phyloP scores from a whole-genome alignment of 371 early-diverging fungal species.

The Phascolomyces articulosus region DNA sequence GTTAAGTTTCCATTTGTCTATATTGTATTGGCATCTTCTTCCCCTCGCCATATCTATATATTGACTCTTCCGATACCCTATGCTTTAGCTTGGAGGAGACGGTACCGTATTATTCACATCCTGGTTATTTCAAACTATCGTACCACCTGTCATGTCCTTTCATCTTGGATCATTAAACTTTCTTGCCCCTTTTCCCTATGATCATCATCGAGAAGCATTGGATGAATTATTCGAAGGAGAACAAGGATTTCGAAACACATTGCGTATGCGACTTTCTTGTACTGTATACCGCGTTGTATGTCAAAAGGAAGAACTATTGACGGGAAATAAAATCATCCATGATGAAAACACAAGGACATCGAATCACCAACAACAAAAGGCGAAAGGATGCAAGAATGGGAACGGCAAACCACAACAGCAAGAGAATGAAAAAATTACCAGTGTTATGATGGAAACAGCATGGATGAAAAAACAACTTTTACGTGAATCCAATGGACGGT shows the following conservation, averaged over 20 bases:
- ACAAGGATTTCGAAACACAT: slow-evolving; percentile 61
- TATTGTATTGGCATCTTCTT: too few species aligned
- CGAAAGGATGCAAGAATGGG: too few species aligned
- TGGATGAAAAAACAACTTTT: slow-evolving; percentile 34
- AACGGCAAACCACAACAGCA: too few species aligned
- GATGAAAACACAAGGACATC: too few species aligned
- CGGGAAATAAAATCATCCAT: too few species aligned
- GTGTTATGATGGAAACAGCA: slow-evolving; percentile 25
- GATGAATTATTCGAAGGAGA: slow-evolving; percentile 58
- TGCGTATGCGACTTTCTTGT: slow-evolving; percentile 87
- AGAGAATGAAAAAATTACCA: neutral
- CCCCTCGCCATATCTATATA: too few species aligned
- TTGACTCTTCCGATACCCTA: neutral
- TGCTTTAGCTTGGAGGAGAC: slow-evolving; percentile 78
- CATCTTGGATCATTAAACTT: slow-evolving; percentile 91
- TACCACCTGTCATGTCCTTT: slow-evolving; percentile 90
- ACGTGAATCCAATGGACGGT: neutral
- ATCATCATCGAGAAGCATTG: slow-evolving; percentile 55
- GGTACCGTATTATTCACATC: slow-evolving; percentile 87
- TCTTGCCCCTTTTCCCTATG: slow-evolving; percentile 82
- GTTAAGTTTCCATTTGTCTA: slow-evolving; percentile 33
- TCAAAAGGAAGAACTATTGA: too few species aligned
- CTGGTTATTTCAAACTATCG: slow-evolving; percentile 86
- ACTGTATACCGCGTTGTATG: slow-evolving; percentile 62
- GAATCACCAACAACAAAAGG: too few species aligned